A percentile compares a stretch with the other conserved stretches of the same genome.
These are phyloP conservation scores for Apodospora peruviana DNA, from an alignment of 495 filamentous ascomycete genomes.

Conservation along the genomic window DNA sequence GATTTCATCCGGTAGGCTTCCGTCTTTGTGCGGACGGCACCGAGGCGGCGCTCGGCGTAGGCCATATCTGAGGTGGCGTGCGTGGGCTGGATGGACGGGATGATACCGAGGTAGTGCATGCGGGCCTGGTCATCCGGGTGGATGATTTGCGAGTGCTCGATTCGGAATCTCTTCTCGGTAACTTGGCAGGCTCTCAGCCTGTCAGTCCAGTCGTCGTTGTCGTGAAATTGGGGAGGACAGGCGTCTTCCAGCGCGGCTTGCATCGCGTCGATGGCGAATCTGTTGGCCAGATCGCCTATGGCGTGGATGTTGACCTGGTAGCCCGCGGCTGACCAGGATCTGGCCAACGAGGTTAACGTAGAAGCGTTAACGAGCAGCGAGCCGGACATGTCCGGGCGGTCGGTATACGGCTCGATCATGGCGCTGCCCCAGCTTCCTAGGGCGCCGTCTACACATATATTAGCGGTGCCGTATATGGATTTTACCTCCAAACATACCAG, in stretches of 20 bases:
- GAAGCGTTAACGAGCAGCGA: slow-evolving; percentile 56
- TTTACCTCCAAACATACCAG: slow-evolving; percentile 29
- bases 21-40: slow-evolving; percentile 35
- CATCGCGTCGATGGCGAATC: slow-evolving; percentile 51
- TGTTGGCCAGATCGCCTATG: slow-evolving; percentile 60
- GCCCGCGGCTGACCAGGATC: slow-evolving; percentile 42
- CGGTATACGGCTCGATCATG: slow-evolving; percentile 56
- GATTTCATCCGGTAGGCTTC: slow-evolving; percentile 57
- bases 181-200: slow-evolving; percentile 38
- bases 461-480: neutral
- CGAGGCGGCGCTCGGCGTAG: slow-evolving; percentile 53
- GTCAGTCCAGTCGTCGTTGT: no score
- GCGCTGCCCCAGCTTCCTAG: slow-evolving; percentile 61
- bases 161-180: slow-evolving; percentile 48
- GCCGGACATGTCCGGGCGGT: slow-evolving; percentile 48
- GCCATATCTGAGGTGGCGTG: slow-evolving; percentile 61
- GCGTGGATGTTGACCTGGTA: slow-evolving; percentile 60
- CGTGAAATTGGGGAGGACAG: slow-evolving; percentile 32
- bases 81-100: slow-evolving; percentile 63
- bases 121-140: slow-evolving; percentile 53
- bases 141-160: slow-evolving; percentile 63
- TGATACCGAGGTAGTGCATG: slow-evolving; percentile 49
- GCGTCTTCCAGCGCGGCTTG: slow-evolving; percentile 35
- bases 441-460: slow-evolving; percentile 46
- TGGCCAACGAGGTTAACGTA: slow-evolving; percentile 41